phyloP scores from a whole-genome alignment of 495 filamentous ascomycete genomes.

The Penicillium malachiteum region DNA sequence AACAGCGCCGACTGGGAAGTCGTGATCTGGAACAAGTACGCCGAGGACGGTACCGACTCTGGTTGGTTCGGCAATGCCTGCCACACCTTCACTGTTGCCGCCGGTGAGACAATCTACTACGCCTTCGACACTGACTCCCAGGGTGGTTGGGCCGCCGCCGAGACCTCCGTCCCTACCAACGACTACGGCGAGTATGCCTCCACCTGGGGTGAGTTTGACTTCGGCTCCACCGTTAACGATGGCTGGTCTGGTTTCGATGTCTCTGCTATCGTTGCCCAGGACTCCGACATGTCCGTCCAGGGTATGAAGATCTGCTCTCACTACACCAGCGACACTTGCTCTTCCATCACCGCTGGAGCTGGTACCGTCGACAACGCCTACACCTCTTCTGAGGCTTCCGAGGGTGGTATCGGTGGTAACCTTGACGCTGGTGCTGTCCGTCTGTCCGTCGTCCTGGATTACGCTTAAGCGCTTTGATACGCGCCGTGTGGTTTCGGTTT shows the following conservation, averaged over 20 bases:
- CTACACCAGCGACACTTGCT: constrained; percentile 22
- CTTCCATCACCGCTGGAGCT: constrained; percentile 28
- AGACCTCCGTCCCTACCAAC: constrained; percentile 34
- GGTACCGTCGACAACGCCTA: constrained; percentile 37
- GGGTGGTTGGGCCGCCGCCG: constrained; percentile 35
- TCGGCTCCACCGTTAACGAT: constrained; percentile 30
- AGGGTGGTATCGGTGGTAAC: constrained; percentile 43
- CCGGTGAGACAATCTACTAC: constrained; percentile 44
- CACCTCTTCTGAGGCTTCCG: constrained; percentile 23
- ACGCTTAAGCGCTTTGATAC: constrained; percentile 17
- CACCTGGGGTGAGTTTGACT: constrained; percentile 48
- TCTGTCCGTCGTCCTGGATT: constrained; percentile 30
- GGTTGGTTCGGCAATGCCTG: constrained; percentile 44
- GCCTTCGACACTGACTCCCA: constrained; percentile 49
- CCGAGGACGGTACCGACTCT: constrained; percentile 32
- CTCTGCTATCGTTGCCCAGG: constrained; percentile 38
- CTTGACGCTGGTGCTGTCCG: constrained; percentile 29
- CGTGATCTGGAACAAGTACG: constrained; percentile 55
- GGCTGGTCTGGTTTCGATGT: constrained; percentile 47
- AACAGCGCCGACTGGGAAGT: constrained; percentile 36
- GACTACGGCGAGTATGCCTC: constrained; percentile 33
- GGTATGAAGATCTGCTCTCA: constrained; percentile 38
- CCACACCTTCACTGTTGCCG: constrained; percentile 38
- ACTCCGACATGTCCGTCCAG: constrained; percentile 29
- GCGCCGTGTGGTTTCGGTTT: constrained; percentile 5